Evolutionary conservation across 1,284 basidiomycete species (phyloP), one percentile per base, ranked within the genome.

Genomic region (Xanthoconium separans): DNA sequence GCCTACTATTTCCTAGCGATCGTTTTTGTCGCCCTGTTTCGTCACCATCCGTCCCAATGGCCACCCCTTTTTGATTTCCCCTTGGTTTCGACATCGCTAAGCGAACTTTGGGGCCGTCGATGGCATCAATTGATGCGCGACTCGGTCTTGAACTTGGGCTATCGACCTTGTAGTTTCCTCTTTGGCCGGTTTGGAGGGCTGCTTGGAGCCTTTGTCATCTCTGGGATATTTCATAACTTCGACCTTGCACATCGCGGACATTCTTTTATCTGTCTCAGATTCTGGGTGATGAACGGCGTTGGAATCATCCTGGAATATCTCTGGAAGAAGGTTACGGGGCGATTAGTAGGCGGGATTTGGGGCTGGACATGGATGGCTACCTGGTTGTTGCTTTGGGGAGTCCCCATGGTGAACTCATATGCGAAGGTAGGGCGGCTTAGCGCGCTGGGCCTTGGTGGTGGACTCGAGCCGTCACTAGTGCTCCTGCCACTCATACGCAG

Each of bases 291-390:
- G 27, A 27, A 27, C 64, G 77, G 77, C 2, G 58, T 82, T 0
- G 84, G 83, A 6, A 61, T 81, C 9, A 53, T 79, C 6, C 46
- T 82, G 22, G 85, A 87, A 63, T 69, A 66, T 5, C 36, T 65
- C 2, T 85, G 76, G 76, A 74, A 64, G 56, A 60, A 56, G 6
- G 22, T 65, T 2, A 77, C 73, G 1, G 79, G 80, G 4, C 55
- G 58, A 22, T 69, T 65, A 47, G 78, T 84, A 1, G 65, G 66
- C 3, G 83, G 83, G 1, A 51, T 67, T 20, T 50, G 54, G 13
- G 84, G 84, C 0, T 71, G 75, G 71, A 27, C 77, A 33, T 87
- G 84, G 84, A 75, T 27, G 1, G 27, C 27, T 27, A 27, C 27
- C 6, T 27, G 27, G 27, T 27, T 27, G 27, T 27, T 27, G 3